A percentile compares a stretch with the other conserved stretches of the same genome.
These are phyloP conservation scores for Termitomyces sp. DNA, from an alignment of 768 basidiomycete species.

Conservation along the genomic window DNA sequence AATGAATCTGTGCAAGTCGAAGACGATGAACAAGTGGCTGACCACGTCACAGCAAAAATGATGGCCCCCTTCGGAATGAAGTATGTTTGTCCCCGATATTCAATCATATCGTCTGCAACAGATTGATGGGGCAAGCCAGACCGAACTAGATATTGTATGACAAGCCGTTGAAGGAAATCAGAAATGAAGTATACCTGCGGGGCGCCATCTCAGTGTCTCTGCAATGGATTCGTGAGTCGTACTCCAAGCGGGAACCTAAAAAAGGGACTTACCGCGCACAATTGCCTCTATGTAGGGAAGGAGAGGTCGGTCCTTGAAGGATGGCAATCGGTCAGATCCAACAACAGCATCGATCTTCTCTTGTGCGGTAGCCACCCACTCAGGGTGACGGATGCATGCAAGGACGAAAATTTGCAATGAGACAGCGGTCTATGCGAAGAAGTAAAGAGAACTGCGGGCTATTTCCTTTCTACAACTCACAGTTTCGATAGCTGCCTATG, in stretches of 20 bases:
- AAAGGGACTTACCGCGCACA: neutral
- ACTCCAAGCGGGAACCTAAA: no score
- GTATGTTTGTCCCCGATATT: no score
- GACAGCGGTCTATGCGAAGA: neutral
- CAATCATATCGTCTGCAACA: no score
- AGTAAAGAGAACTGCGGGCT: neutral
- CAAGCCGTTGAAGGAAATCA: neutral
- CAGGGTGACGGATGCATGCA: neutral
- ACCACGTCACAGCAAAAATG: no score
- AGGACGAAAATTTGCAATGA: neutral
- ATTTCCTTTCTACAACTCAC: neutral
- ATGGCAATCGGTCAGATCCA: neutral
- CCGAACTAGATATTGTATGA: neutral
- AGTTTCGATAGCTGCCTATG: neutral
- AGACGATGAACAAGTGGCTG: no score
- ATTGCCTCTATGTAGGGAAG: neutral
- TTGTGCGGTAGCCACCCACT: neutral
- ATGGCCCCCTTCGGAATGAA: no score
- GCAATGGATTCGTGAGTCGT: neutral
- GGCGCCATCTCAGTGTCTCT: neutral
- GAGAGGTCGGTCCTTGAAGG: neutral
- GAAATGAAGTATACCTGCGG: neutral
- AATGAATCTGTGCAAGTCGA: no score
- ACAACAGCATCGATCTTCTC: neutral
- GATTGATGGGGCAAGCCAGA: neutral